phyloP scores from a whole-genome alignment of 257 asterid genomes.

The Ajuga chamaepitys region DNA sequence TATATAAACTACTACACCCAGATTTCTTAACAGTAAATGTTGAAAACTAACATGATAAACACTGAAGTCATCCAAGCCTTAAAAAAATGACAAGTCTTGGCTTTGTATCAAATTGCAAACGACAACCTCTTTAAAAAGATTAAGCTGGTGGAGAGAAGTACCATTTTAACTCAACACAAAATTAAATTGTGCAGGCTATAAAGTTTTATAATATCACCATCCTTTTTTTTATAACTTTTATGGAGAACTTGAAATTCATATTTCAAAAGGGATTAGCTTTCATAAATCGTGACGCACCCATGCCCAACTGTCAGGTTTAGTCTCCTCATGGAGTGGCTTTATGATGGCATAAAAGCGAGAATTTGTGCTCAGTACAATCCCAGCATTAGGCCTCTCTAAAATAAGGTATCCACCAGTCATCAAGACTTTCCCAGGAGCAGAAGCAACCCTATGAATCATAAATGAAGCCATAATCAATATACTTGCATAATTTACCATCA shows the following conservation, averaged over 20 bases:
- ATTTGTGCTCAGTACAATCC: constrained; percentile 92
- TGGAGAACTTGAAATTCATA: background rate
- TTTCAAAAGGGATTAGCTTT: background rate
- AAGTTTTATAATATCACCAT: background rate
- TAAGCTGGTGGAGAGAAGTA: background rate
- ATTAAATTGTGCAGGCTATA: background rate
- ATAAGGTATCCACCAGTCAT: constrained; percentile 97
- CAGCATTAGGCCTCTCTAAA: constrained; percentile 95
- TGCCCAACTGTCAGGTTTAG: constrained; percentile 69
- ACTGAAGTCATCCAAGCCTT: background rate
- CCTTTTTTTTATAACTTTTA: background rate
- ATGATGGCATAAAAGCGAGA: constrained; percentile 92
- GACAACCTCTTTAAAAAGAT: background rate
- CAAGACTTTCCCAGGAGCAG: constrained; percentile 99
- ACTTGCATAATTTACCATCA: background rate
- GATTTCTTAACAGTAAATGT: background rate
- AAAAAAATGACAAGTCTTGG: background rate
- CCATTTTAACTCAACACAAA: background rate
- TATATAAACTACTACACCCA: background rate
- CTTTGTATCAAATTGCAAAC: background rate
- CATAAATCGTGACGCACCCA: constrained; percentile 52
- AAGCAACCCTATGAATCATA: constrained; percentile 60
- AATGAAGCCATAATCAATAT: constrained; percentile 20
- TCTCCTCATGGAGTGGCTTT: constrained; percentile 64
- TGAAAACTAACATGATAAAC: background rate